Evolutionary conservation across 495 filamentous ascomycete species (phyloP).

Genomic region (Xylaria castorea): DNA sequence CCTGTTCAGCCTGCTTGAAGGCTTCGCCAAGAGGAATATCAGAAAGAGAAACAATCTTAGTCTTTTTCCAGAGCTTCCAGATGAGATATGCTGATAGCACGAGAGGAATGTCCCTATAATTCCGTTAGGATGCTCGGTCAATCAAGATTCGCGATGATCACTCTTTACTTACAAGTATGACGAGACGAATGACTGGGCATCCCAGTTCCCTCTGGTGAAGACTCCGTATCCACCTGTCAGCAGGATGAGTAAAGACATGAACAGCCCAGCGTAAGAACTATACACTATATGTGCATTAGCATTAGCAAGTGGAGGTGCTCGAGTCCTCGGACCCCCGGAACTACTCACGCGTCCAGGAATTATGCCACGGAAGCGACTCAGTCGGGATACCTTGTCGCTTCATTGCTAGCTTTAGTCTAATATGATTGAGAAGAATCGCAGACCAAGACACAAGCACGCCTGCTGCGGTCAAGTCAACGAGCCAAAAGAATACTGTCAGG

Average conservation of each 20-base stretch:
- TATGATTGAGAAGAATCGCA: constrained; percentile 54
- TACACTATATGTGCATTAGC: constrained; percentile 39
- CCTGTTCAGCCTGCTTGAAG: constrained; percentile 44
- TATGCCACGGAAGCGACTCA: constrained; percentile 51
- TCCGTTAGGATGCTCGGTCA: constrained; percentile 1
- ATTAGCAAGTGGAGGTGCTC: not conserved
- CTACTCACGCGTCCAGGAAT: constrained; percentile 47
- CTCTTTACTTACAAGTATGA: constrained; percentile 53
- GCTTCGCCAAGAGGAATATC: constrained; percentile 56
- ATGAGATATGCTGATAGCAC: constrained; percentile 57
- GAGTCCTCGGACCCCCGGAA: not conserved
- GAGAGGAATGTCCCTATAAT: constrained; percentile 61
- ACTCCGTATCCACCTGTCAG: constrained; percentile 55
- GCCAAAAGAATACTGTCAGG: constrained; percentile 66
- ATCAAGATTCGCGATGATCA: not conserved
- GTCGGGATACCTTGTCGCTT: constrained; percentile 48
- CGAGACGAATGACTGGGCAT: constrained; percentile 54
- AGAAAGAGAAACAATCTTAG: constrained; percentile 58
- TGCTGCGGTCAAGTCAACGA: constrained; percentile 62
- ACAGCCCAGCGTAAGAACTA: constrained; percentile 46
- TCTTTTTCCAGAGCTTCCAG: constrained; percentile 62
- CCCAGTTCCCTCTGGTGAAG: constrained; percentile 57
- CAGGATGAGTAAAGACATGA: constrained; percentile 55
- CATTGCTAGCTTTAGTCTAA: constrained; percentile 52
- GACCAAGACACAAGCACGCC: constrained; percentile 64